A percentile compares a stretch with the other conserved stretches of the same genome.
These are phyloP conservation scores for Globisporangium nagaii DNA, from an alignment of 352 stramenopile species.

Conservation along the genomic window DNA sequence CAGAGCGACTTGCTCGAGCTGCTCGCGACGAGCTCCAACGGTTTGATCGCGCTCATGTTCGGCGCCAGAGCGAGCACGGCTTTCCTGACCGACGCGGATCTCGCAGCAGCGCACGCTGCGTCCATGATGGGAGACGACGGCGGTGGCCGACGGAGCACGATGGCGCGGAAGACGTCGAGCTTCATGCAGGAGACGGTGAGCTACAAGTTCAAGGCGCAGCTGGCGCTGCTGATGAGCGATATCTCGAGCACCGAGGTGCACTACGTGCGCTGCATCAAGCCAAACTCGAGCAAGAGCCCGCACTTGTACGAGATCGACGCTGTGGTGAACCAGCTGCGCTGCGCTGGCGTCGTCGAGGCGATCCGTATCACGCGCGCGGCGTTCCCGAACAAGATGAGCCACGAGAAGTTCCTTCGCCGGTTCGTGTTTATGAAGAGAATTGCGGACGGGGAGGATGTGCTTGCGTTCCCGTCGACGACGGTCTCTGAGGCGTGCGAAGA, in stretches of 20 bases:
- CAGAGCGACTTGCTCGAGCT: slow-evolving; percentile 75
- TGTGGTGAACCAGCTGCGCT: slow-evolving; percentile 86
- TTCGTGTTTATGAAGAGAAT: slow-evolving; percentile 72
- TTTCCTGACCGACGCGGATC: slow-evolving; percentile 57
- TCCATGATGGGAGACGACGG: slow-evolving; percentile 29
- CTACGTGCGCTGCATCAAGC: slow-evolving; percentile 91
- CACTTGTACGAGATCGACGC: slow-evolving; percentile 78
- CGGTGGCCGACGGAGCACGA: slow-evolving; percentile 31
- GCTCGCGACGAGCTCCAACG: slow-evolving; percentile 62
- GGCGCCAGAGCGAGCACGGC: slow-evolving; percentile 39
- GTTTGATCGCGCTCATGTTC: slow-evolving; percentile 69
- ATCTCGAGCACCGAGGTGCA: slow-evolving; percentile 83
- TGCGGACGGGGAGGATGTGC: slow-evolving; percentile 6
- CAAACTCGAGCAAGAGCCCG: slow-evolving; percentile 80
- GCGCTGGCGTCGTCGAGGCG: slow-evolving; percentile 86
- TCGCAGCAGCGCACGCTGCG: slow-evolving; percentile 44
- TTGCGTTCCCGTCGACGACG: slow-evolving; percentile 27
- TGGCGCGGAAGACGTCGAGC: slow-evolving; percentile 57
- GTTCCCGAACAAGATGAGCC: slow-evolving; percentile 92
- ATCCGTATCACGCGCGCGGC: slow-evolving; percentile 87
- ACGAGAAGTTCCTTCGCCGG: slow-evolving; percentile 83
- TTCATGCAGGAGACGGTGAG: slow-evolving; percentile 88
- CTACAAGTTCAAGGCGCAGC: slow-evolving; percentile 88
- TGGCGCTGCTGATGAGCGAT: slow-evolving; percentile 81
- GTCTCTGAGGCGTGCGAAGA: slow-evolving; percentile 62